Evolutionary conservation across 805 yeast genomes (phyloP).

Genomic region (Metschnikowia lachancei): DNA sequence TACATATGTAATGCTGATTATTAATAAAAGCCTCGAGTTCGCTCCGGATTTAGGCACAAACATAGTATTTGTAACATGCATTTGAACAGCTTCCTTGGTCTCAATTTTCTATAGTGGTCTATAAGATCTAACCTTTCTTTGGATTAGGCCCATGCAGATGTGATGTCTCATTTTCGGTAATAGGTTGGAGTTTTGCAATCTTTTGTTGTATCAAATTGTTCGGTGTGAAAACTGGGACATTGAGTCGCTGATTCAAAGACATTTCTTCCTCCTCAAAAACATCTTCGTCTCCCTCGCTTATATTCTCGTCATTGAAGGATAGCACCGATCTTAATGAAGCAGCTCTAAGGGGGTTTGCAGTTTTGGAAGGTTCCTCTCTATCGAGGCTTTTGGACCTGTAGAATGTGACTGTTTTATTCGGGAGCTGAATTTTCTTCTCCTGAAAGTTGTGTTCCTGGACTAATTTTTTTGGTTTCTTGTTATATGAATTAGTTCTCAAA

Average conservation of each 20-base stretch:
- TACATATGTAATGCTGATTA: not conserved
- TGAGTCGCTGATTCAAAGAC: not conserved
- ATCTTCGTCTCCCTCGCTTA: constrained; percentile 20
- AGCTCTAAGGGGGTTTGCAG: constrained; percentile 27
- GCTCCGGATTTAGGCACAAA: too few species aligned
- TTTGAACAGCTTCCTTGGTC: too few species aligned
- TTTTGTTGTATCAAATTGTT: constrained; percentile 1
- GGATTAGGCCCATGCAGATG: not conserved
- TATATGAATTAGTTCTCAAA: constrained; percentile 39
- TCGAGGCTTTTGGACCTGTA: constrained; percentile 28
- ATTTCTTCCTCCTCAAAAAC: too few species aligned
- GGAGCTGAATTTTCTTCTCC: constrained; percentile 36
- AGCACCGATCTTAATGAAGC: constrained; percentile 30
- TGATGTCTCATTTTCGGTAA: constrained; percentile 23
- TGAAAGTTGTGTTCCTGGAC: constrained; percentile 23
- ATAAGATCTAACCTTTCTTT: too few species aligned
- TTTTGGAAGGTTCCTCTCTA: constrained; percentile 15
- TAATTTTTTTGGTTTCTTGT: constrained; percentile 35
- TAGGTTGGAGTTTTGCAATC: constrained; percentile 21
- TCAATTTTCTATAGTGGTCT: too few species aligned
- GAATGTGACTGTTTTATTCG: constrained; percentile 42
- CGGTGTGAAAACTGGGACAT: not conserved
- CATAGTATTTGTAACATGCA: too few species aligned
- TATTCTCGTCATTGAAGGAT: constrained; percentile 28
- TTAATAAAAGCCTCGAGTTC: not conserved